Evolutionary conservation across 1,284 basidiomycete genomes (phyloP).

Genomic region (Stereum hirsutum): DNA sequence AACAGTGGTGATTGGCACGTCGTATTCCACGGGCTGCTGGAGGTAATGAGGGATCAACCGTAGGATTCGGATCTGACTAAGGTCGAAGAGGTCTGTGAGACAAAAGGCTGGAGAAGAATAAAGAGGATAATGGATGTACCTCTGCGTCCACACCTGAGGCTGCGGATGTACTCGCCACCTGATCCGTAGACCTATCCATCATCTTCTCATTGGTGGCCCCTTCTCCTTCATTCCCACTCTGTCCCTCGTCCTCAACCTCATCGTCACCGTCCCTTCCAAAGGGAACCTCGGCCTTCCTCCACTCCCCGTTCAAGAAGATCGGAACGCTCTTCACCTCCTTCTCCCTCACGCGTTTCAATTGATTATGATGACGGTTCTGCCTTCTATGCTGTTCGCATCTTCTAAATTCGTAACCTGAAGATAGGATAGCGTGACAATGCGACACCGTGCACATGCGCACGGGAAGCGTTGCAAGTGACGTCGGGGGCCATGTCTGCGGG

Average conservation of each 20-base stretch:
- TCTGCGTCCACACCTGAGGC: no score
- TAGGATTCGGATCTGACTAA: no score
- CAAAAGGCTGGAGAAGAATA: no score
- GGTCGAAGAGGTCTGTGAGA: no score
- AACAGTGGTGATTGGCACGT: conserved; percentile 28
- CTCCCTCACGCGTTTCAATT: conserved; percentile 39
- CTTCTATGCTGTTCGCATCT: conserved; percentile 45
- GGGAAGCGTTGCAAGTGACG: conserved; percentile 17
- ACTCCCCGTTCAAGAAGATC: no score
- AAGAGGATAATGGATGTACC: no score
- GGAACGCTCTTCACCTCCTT: conserved; percentile 30
- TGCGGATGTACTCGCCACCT: no score
- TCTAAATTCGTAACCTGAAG: conserved; percentile 36
- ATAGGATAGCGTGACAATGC: conserved; percentile 42
- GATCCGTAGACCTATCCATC: no score
- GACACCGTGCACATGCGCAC: conserved; percentile 47
- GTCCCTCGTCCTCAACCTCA: not conserved
- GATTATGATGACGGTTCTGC: conserved; percentile 44
- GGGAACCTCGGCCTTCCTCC: no score
- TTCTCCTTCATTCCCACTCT: not conserved
- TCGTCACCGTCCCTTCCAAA: not conserved
- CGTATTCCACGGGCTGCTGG: conserved; percentile 23
- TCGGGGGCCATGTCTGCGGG: conserved; percentile 6
- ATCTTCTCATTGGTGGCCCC: not conserved
- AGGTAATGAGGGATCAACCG: no score